phyloP scores from a whole-genome alignment of 2,329 filamentous ascomycete species.

The Thelonectria rubi region DNA sequence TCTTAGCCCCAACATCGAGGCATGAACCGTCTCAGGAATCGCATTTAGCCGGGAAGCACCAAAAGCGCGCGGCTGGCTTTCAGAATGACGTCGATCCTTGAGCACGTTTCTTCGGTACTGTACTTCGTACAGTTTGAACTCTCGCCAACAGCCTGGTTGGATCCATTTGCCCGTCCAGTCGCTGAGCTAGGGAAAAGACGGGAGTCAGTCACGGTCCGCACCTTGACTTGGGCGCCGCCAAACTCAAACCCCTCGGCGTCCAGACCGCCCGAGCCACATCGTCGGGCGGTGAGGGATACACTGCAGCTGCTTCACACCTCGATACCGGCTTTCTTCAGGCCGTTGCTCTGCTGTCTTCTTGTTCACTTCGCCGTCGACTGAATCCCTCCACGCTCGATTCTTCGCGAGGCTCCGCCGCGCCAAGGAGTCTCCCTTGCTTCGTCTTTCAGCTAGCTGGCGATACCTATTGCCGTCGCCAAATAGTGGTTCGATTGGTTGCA shows the following conservation, averaged over 20 bases:
- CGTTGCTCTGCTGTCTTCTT: too few relatives aligned
- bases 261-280: constrained; percentile 23
- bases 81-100: constrained; percentile 28
- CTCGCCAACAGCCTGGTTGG: constrained; percentile 34
- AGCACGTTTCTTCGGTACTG: constrained; percentile 19
- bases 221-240: constrained; percentile 40
- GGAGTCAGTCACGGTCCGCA: constrained; percentile 43
- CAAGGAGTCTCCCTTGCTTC: too few relatives aligned
- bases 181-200: constrained; percentile 43
- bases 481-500: not conserved
- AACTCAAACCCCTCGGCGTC: constrained; percentile 38
- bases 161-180: constrained; percentile 35
- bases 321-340: constrained; percentile 4
- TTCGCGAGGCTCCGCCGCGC: not conserved
- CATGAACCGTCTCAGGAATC: constrained; percentile 12
- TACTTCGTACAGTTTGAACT: not conserved
- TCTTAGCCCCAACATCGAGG: constrained; percentile 13
- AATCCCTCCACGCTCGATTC: not conserved
- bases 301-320: constrained; percentile 5
- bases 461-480: not conserved
- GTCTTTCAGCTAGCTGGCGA: not conserved
- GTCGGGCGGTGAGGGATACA: constrained; percentile 33
- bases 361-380: not conserved
- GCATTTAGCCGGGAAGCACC: not conserved
- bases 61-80: constrained; percentile 6